phyloP scores from a whole-genome alignment of 768 basidiomycete species.

The Mycena latifolia region DNA sequence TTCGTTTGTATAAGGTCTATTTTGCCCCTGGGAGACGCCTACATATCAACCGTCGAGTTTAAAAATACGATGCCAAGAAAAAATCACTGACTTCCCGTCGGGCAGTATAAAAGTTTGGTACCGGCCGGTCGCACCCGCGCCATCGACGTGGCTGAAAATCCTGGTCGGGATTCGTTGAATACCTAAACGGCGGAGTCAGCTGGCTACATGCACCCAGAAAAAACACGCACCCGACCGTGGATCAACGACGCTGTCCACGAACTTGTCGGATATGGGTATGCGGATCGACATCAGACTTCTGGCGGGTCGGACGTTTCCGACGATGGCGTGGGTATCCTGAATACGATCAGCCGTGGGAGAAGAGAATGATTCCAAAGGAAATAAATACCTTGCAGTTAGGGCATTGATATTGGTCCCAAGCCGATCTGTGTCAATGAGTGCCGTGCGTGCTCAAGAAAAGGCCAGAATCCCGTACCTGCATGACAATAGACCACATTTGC shows the following conservation, averaged over 20 bases:
- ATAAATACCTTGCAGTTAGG: conserved; percentile 63
- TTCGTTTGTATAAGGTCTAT: conserved; percentile 70
- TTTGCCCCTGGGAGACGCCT: conserved; percentile 61
- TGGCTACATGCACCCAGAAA: not conserved
- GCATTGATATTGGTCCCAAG: conserved; percentile 85
- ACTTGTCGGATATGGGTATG: conserved; percentile 8
- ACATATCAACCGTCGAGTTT: too few species aligned
- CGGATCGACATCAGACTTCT: conserved; percentile 21
- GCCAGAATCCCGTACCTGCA: conserved; percentile 64
- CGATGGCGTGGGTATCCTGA: conserved; percentile 41
- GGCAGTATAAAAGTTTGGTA: conserved; percentile 66
- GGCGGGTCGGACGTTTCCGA: conserved; percentile 46
- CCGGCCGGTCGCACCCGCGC: conserved; percentile 8
- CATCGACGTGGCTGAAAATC: conserved; percentile 40
- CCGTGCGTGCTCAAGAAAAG: too few species aligned
- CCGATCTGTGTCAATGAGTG: conserved; percentile 58
- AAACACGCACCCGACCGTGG: conserved; percentile 44
- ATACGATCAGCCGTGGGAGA: not conserved
- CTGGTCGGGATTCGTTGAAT: conserved; percentile 41
- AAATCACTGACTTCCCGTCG: conserved; percentile 56
- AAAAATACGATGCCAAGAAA: too few species aligned
- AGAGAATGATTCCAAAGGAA: not conserved
- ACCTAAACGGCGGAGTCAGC: conserved; percentile 39
- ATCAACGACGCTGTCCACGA: conserved; percentile 14
- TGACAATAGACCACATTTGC: conserved; percentile 76